phyloP scores from a whole-genome alignment of 345 rosid species.

The Raphanus raphanistrum region DNA sequence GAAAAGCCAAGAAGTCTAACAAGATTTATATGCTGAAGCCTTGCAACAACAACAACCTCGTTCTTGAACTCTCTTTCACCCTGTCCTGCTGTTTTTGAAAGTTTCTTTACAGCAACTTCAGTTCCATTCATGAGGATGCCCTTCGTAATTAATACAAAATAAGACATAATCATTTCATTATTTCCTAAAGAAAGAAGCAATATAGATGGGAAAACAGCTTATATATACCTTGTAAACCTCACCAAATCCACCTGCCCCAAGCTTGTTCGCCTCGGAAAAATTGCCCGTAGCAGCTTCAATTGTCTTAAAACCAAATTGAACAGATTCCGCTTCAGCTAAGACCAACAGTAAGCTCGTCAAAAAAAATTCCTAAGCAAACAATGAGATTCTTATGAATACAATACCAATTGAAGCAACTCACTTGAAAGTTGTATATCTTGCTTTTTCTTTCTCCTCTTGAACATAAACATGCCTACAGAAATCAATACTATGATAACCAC shows the following conservation, averaged over 20 bases:
- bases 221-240: slow-evolving; percentile 62
- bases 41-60: slow-evolving; percentile 26
- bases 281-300: slow-evolving; percentile 48
- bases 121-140: not conserved
- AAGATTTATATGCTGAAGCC: slow-evolving; percentile 27
- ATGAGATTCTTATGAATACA: not conserved
- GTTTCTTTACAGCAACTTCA: slow-evolving; percentile 27
- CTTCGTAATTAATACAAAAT: not conserved
- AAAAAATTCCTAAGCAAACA: not conserved
- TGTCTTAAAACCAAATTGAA: slow-evolving; percentile 46
- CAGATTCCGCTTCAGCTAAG: slow-evolving; percentile 39
- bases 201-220: not conserved
- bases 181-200: not conserved
- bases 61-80: slow-evolving; percentile 19
- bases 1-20: slow-evolving; percentile 26
- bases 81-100: slow-evolving; percentile 23
- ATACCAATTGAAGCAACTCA: slow-evolving; percentile 8
- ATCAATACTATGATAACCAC: slow-evolving; percentile 15
- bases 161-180: not conserved
- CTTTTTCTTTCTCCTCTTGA: slow-evolving; percentile 15
- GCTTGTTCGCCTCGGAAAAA: slow-evolving; percentile 50
- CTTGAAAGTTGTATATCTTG: slow-evolving; percentile 9
- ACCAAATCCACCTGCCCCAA: slow-evolving; percentile 54
- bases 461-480: slow-evolving; percentile 10
- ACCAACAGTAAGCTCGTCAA: slow-evolving; percentile 29